phyloP scores from a whole-genome alignment of 345 rosid genomes.

The Hibiscus trionum region DNA sequence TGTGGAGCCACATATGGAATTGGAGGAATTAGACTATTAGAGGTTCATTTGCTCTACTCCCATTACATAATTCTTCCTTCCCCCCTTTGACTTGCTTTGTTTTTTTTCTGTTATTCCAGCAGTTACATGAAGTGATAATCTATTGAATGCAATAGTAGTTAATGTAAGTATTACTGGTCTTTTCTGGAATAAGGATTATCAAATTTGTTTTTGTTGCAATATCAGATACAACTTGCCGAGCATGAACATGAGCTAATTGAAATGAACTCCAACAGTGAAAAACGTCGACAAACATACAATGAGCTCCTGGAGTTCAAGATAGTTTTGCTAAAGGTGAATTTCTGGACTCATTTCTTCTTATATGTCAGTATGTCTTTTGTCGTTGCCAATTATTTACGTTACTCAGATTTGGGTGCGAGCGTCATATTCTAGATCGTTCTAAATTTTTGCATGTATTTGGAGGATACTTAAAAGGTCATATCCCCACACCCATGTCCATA shows the following conservation, averaged over 20 bases:
- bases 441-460: not conserved
- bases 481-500: not conserved
- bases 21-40: slow-evolving; percentile 86
- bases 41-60: slow-evolving; percentile 39
- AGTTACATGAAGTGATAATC: too few species aligned
- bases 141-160: not conserved
- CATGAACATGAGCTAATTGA: slow-evolving; percentile 88
- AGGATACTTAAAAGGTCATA: not conserved
- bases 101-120: not conserved
- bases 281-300: slow-evolving; percentile 73
- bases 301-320: slow-evolving; percentile 92
- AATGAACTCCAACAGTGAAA: slow-evolving; percentile 89
- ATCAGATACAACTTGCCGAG: slow-evolving; percentile 75
- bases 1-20: slow-evolving; percentile 61
- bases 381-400: not conserved
- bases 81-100: slow-evolving; percentile 7
- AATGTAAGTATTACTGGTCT: not conserved
- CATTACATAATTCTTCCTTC: not conserved
- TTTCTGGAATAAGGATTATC: slow-evolving; percentile 9
- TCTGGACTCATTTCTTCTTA: slow-evolving; percentile 10
- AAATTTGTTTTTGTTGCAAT: slow-evolving; percentile 18
- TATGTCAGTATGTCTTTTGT: not conserved
- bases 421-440: not conserved
- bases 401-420: not conserved
- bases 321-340: slow-evolving; percentile 74